Evolutionary conservation across 176 grass and related monocot genomes (phyloP), one percentile per base, ranked within the genome.

Genomic region (Alloteropsis semialata): DNA sequence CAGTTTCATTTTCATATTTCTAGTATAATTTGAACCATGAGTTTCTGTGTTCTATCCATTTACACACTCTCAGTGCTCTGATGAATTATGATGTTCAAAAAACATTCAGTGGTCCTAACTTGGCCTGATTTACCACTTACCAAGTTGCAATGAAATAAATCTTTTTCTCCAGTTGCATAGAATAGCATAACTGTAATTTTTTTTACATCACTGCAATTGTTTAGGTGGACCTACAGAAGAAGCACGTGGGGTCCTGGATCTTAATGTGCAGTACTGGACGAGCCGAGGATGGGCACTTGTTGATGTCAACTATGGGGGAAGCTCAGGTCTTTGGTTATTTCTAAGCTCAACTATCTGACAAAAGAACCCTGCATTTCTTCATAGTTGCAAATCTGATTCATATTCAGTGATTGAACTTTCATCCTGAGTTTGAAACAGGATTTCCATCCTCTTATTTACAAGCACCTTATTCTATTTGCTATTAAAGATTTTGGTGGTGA

Each of bases 291-390:
- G 94, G 94, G 94, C 92, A 34, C 78, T 92, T 72, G 87, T 94
- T 61, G 94, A 97, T 90, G 94, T 97, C 87, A 97, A 97, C 67
- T 92, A 97, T 77, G 92, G 94, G 14, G 94, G 94, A 80, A 97
- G 94, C 88, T 84, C 94, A 81, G 94, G 94, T 97, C 37, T 78
- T 86, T 78, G 0, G 38, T 58, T 15, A 50, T 56, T 78, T 54
- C 5, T 55, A 29, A 45, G 10, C 6, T 78, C 64, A 55, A 72
- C 9, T 83, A 65, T 75, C 25, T 61, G 53, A 71, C 48, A 34
- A 53, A 53, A 76, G 45, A 51, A 54, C 55, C 10, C 10, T 65
- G 22, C 22, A 13, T 87, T 87, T 57, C 63, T 46, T 17, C 24
- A 8, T 75, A 76, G 32, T 29, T 67, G 19, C 60, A 81, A 15